Evolutionary conservation across 768 basidiomycete species (phyloP).

Genomic region (Lactarius sanguifluus): DNA sequence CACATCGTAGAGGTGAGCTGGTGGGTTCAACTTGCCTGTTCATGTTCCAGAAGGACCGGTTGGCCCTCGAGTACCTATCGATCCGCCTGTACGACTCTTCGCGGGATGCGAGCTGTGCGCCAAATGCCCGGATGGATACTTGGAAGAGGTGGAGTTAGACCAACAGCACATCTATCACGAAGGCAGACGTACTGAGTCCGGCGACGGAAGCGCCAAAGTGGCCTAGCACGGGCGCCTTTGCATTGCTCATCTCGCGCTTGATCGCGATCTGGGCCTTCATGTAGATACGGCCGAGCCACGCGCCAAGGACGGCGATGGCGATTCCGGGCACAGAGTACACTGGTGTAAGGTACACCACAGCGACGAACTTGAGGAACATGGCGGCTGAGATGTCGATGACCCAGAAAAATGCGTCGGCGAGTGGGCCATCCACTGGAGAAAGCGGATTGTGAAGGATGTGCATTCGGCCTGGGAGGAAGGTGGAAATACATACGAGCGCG

Average conservation of each 20-base stretch:
- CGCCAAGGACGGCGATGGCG: constrained; percentile 40
- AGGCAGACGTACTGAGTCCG: too few relatives aligned
- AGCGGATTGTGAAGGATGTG: too few relatives aligned
- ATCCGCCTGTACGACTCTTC: constrained; percentile 46
- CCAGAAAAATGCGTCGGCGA: too few relatives aligned
- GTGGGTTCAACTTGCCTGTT: constrained; percentile 39
- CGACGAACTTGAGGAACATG: constrained; percentile 40
- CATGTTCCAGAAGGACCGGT: constrained; percentile 47
- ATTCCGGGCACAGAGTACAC: constrained; percentile 43
- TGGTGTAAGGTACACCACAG: constrained; percentile 42
- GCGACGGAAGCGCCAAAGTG: too few relatives aligned
- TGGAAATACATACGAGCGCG: too few relatives aligned
- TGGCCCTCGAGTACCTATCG: constrained; percentile 47
- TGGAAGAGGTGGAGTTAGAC: too few relatives aligned
- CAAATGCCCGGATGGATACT: constrained; percentile 57
- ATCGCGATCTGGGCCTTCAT: constrained; percentile 58
- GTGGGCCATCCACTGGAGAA: too few relatives aligned
- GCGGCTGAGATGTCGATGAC: too few relatives aligned
- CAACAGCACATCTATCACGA: too few relatives aligned
- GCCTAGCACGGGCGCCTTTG: too few relatives aligned
- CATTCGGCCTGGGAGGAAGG: too few relatives aligned
- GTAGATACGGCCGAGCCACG: constrained; percentile 48
- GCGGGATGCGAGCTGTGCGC: constrained; percentile 47
- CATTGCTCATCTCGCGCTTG: too few relatives aligned
- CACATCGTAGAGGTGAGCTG: not conserved